Base-by-base conservation (phyloP, 2,329 filamentous ascomycete genomes). In the Phoma sp. region DNA sequence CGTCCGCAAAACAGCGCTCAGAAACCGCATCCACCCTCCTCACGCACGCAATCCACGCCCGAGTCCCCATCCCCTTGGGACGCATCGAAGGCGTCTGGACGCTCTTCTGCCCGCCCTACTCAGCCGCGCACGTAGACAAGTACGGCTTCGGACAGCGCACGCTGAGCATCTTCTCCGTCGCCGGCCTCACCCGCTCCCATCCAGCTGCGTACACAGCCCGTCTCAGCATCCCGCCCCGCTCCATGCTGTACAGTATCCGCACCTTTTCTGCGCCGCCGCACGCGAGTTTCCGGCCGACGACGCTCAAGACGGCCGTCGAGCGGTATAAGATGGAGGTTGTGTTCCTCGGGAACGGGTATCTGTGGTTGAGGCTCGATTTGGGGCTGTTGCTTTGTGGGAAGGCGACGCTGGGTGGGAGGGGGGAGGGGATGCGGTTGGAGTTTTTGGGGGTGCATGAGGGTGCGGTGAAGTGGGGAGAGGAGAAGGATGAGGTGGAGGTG, bases 341-440 rank as follows among this genome's bases (percentile, higher is more conserved):
- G 6, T 73, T 72, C 39, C 24, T 73, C 33, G 72, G 72, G 0
- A 69, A 70, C 31, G 71, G 72, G 10, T 72, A 69, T 36, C 24
- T 70, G 56, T 52, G 58, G 43, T 22, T 74, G 2, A 45, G 68
- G 13, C 43, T 68, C 4, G 70, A 73, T 55, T 15, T 74, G 47
- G 60, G 59, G 7, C 40, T 71, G 55, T 38, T 74, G 55, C 55
- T 73, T 4, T 57, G 53, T 10, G 72, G 72, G 0, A 72, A 63
- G 61, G 41, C 43, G 29, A 55, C 37, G n/a, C 48, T 55, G 39
- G 37, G 31, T 13, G 46, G 44, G 6, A 54, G 33, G 39, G 59
- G 62, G 5, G 60, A 53, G 50, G 44, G 39, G 13, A 45, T 45
- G n/a, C 45, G 35, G 8, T 66, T 70, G 64, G 67, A 69, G 45